A percentile compares a stretch with the other conserved stretches of the same genome.
Conservation (phyloP, 768 basidiomycete species). For the Phylloporus scabripes region DNA sequence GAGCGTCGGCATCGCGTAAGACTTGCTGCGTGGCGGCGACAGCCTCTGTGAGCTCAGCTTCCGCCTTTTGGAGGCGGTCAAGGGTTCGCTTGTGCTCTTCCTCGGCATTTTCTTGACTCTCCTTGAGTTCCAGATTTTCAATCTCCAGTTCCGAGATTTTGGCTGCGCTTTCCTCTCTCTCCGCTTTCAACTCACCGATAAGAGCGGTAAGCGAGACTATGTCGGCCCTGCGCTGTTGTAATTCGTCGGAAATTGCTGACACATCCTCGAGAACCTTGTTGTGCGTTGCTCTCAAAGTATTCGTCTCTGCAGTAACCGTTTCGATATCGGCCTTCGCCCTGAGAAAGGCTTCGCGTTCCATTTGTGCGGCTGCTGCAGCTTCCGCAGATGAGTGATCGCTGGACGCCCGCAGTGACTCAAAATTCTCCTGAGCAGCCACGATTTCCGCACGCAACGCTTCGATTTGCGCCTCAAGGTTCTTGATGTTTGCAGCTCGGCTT, state of each 20-base stretch:
- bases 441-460: constrained; percentile 48
- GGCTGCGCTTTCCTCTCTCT: constrained; percentile 64
- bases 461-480: constrained; percentile 46
- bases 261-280: constrained; percentile 44
- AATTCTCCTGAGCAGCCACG: constrained; percentile 43
- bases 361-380: constrained; percentile 46
- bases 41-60: constrained; percentile 50
- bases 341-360: constrained; percentile 58
- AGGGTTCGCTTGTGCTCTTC: constrained; percentile 49
- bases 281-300: constrained; percentile 47
- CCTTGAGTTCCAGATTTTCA: constrained; percentile 72
- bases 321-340: constrained; percentile 61
- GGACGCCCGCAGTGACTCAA: constrained; percentile 45
- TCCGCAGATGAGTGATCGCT: constrained; percentile 41
- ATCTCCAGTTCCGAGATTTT: constrained; percentile 80
- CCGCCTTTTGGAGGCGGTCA: constrained; percentile 44
- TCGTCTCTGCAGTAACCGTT: constrained; percentile 47
- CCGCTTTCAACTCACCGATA: constrained; percentile 47
- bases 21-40: constrained; percentile 44
- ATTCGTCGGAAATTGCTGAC: constrained; percentile 39
- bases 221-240: constrained; percentile 43
- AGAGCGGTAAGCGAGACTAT: constrained; percentile 43
- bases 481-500: constrained; percentile 42
- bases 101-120: constrained; percentile 58
- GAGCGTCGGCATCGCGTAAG: constrained; percentile 41